These are phyloP conservation scores for Tuctoria greenei DNA, from an alignment of 176 grass and related monocot genomes.

Conservation along the genomic window DNA sequence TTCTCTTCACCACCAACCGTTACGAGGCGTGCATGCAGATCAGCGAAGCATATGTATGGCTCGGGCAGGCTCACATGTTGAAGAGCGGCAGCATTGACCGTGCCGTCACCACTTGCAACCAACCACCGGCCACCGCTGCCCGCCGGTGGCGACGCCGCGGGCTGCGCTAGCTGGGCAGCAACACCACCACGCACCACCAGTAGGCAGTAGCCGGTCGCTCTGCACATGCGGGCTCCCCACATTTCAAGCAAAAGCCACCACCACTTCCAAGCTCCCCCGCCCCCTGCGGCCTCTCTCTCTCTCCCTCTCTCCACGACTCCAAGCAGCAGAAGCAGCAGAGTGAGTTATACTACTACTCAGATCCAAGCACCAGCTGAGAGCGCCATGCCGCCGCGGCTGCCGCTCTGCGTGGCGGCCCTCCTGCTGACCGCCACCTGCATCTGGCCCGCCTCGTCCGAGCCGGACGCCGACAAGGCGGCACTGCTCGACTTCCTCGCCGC, in stretches of 20 bases:
- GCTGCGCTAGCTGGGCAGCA: too few relatives aligned
- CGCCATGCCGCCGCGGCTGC: slow-evolving; percentile 4
- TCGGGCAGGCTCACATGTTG: neutral
- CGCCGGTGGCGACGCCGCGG: too few relatives aligned
- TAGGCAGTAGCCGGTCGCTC: too few relatives aligned
- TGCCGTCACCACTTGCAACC: neutral
- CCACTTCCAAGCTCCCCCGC: neutral
- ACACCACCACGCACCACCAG: too few relatives aligned
- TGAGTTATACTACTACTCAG: neutral
- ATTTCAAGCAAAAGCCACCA: slow-evolving; percentile 20
- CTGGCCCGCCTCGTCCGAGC: slow-evolving; percentile 26
- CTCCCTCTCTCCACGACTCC: neutral
- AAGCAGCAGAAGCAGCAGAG: too few relatives aligned
- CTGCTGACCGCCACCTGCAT: neutral
- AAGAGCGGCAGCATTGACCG: neutral
- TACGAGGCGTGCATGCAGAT: too few relatives aligned
- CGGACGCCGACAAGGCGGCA: slow-evolving; percentile 57
- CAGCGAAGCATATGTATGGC: neutral
- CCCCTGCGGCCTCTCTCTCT: neutral
- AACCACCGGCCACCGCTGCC: too few relatives aligned
- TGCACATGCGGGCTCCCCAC: slow-evolving; percentile 37
- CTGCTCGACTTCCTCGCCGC: slow-evolving; percentile 62
- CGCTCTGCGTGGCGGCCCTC: slow-evolving; percentile 3
- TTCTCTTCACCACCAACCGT: too few relatives aligned
- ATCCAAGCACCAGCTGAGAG: slow-evolving; percentile 20